A percentile compares a stretch with the other conserved stretches of the same genome.
These are phyloP conservation scores for Malassezia furfur DNA, from an alignment of 1,284 basidiomycete genomes.

Conservation along the genomic window DNA sequence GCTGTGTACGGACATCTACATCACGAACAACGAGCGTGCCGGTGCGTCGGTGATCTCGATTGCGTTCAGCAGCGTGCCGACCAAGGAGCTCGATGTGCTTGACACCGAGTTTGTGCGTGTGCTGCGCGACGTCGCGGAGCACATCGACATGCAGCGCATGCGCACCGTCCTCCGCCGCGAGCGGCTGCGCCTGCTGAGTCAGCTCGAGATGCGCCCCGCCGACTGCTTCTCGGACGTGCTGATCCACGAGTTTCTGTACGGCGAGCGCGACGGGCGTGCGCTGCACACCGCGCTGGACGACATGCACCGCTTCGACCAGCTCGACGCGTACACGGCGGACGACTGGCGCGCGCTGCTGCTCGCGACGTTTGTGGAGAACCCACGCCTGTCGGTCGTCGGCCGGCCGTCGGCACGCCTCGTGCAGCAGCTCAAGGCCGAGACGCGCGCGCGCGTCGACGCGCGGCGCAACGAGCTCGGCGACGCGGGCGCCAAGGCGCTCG, in stretches of 20 bases:
- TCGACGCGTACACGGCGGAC: constrained; percentile 61
- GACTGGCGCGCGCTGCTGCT: constrained; percentile 74
- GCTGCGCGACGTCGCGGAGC: constrained; percentile 61
- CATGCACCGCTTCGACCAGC: constrained; percentile 59
- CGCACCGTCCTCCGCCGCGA: constrained; percentile 74
- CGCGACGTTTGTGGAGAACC: constrained; percentile 54
- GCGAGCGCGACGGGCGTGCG: constrained; percentile 70
- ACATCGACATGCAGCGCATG: constrained; percentile 88
- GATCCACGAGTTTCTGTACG: constrained; percentile 72
- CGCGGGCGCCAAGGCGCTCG: constrained; percentile 67
- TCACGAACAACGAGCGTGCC: constrained; percentile 62
- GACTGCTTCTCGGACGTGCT: constrained; percentile 56
- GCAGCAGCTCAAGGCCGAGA: constrained; percentile 68
- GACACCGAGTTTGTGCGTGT: constrained; percentile 62
- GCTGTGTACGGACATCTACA: constrained; percentile 71
- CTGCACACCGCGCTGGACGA: constrained; percentile 68
- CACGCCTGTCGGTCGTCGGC: constrained; percentile 58
- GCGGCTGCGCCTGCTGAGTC: constrained; percentile 60
- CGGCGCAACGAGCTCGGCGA: constrained; percentile 67
- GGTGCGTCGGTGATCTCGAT: constrained; percentile 65
- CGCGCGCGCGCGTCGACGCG: constrained; percentile 65
- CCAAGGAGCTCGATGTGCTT: constrained; percentile 66
- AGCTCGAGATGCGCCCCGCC: constrained; percentile 49
- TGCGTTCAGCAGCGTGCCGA: constrained; percentile 74
- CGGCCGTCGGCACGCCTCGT: constrained; percentile 80